phyloP scores from a whole-genome alignment of 2,329 filamentous ascomycete species.

The Pleurostoma richardsiae region DNA sequence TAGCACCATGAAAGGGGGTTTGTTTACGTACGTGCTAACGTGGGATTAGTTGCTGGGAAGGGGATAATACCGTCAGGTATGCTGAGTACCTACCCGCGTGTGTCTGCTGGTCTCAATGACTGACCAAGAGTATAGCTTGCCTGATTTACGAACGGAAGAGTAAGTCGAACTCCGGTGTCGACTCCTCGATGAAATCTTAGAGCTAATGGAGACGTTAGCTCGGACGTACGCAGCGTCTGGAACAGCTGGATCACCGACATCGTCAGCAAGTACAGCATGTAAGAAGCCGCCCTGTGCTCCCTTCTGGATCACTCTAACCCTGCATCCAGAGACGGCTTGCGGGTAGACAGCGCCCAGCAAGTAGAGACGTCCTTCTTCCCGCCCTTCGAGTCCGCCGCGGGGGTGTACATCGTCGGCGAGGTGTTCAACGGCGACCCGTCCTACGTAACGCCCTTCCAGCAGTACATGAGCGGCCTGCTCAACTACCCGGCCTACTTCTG shows the following conservation, averaged over 20 bases:
- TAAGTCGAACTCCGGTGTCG: too few relatives aligned
- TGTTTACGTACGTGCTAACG: too few relatives aligned
- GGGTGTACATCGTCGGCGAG: slow-evolving; percentile 45
- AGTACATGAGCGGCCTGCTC: slow-evolving; percentile 39
- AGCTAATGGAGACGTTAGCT: too few relatives aligned
- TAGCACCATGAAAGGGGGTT: too few relatives aligned
- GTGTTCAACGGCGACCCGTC: slow-evolving; percentile 40
- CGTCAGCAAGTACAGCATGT: slow-evolving; percentile 45
- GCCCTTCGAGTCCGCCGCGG: slow-evolving; percentile 35
- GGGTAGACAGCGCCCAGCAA: slow-evolving; percentile 43
- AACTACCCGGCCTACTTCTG: slow-evolving; percentile 42
- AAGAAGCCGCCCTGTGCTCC: too few relatives aligned
- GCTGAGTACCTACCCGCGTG: too few relatives aligned
- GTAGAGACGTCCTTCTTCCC: slow-evolving; percentile 43
- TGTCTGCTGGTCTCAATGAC: too few relatives aligned
- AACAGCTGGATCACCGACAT: slow-evolving; percentile 41
- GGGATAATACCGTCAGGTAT: slow-evolving; percentile 31
- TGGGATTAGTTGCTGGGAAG: slow-evolving; percentile 37
- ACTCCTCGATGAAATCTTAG: too few relatives aligned
- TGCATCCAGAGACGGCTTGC: slow-evolving; percentile 29
- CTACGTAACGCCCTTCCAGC: slow-evolving; percentile 38
- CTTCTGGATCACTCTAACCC: too few relatives aligned
- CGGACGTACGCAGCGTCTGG: slow-evolving; percentile 34
- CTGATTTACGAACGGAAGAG: too few relatives aligned
- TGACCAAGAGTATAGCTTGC: too few relatives aligned